Conservation (phyloP, 2,329 filamentous ascomycete species). For the Scopulariopsis brevicaulis region DNA sequence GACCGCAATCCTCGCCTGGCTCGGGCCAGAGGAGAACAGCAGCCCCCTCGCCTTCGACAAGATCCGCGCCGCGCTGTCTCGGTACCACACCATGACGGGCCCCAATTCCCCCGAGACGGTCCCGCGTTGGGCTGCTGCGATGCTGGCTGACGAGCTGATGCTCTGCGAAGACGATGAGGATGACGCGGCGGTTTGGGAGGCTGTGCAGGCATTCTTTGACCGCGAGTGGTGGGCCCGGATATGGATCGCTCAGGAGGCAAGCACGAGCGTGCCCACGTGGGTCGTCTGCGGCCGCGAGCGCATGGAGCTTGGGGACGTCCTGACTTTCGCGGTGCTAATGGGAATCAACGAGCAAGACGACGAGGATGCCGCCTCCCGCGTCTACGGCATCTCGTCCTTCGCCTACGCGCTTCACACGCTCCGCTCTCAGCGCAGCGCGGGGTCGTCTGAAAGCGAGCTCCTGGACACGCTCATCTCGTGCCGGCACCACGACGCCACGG, state of each 20-base stretch:
- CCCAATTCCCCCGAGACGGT: conserved; percentile 3
- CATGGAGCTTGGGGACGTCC: conserved; percentile 5
- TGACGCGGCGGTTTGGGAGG: conserved; percentile 5
- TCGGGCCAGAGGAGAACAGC: conserved; percentile 7
- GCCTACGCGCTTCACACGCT: conserved; percentile 8
- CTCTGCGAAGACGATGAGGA: conserved; percentile 7
- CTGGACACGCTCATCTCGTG: conserved; percentile 7
- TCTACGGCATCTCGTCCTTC: conserved; percentile 8
- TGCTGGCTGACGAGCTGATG: conserved; percentile 8
- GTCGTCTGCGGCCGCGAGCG: conserved; percentile 6
- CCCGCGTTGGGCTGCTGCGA: conserved; percentile 5
- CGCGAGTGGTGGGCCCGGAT: conserved; percentile 9
- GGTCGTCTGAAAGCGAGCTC: conserved; percentile 4
- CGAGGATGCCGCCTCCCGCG: conserved; percentile 8
- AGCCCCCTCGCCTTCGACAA: conserved; percentile 6
- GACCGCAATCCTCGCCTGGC: conserved; percentile 8
- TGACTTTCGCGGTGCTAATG: conserved; percentile 8
- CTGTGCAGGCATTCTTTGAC: conserved; percentile 7
- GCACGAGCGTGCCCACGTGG: conserved; percentile 6
- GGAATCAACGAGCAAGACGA: conserved; percentile 8
- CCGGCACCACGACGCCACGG: conserved; percentile 9
- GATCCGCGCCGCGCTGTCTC: conserved; percentile 7
- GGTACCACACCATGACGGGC: conserved; percentile 4
- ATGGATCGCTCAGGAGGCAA: conserved; percentile 8
- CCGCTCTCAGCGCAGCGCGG: conserved; percentile 4